Evolutionary conservation across 208 protist species (phyloP), one percentile per base, ranked within the genome.

Genomic region (Crithidia brevicula): DNA sequence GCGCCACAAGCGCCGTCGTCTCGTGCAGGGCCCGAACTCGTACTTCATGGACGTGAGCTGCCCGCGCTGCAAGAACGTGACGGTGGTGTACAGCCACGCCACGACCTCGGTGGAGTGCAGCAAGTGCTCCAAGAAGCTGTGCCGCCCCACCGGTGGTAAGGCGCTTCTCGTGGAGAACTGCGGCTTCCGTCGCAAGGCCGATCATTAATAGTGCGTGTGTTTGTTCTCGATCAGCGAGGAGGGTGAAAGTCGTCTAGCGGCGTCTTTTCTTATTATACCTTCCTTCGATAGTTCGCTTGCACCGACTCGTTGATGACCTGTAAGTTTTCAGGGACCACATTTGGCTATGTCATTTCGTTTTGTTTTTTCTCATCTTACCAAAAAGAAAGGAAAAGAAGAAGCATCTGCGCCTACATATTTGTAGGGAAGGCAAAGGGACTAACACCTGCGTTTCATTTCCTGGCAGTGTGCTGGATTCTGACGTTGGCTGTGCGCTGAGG

Each of bases 1-100:
- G 72, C 97, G 97, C 82, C 98, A 99, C 96, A 99, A 99, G 96
- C 93, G 99, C 76, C 99, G 99, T 92, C 92, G 99, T 71, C 89
- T 99, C 18, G 97, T 99, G 47, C 99, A 99, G 90, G 90, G 91
- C 71, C 99, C 98, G 62, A 99, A 99, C 93, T 98, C 96, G n/a
- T 99, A 95, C 91, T 99, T 99, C 89, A 97, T 99, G 93, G 98
- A 99, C 61, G 98, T 99, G 34, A 99, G 98, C 88, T 99, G 98
- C 92, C 95, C 94, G 45, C 92, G 95, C 52, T 99, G 99, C 88
- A 93, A 85, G 72, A 76, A 42, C 60, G 85, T 95, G 69, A 99
- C 98, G 31, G 94, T 95, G 57, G 98, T 99, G 47, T 99, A 99
- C 97, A 98, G 86, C 76, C 98, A 99, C 81, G 98, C 98, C 59